Evolutionary conservation across 257 asterid genomes (phyloP), one percentile per base, ranked within the genome.

Genomic region (Linaria vulgaris): DNA sequence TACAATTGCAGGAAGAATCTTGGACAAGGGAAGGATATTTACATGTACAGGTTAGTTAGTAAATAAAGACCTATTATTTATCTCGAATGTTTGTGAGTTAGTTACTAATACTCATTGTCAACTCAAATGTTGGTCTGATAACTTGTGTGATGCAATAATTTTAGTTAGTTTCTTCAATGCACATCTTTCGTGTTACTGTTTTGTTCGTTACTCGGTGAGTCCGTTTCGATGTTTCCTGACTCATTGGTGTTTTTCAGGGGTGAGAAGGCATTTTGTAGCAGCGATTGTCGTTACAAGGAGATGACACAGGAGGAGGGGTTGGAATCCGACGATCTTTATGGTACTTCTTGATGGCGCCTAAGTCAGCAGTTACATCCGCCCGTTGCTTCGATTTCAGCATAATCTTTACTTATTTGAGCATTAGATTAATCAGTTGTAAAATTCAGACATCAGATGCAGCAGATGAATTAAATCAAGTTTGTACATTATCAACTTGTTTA

Each of bases 231-330:
- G 49, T 10, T 23, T 20, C 24, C 8, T 72, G 11, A 17, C 22
- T 30, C 45, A 24, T 11, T 60, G 22, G 60, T 66, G n/a, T 56
- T 67, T 60, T 79, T 27, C 34, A 86, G 95, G 72, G 95, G 88
- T 19, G 95, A 87, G 74, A 84, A 82, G 71, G 92, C 90, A 17
- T 87, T 87, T 61, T 87, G 92, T 78, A 87, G 92, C 77, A 84
- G 74, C 61, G 92, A 87, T 0, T 84, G 92, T 78, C 80, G 95
- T 45, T 70, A 60, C 77, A 79, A 75, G 57, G 88, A 84, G 68
- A 87, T 87, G 79, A 75, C 74, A 82, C 16, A 69, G 63, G 95
- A 87, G 69, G 80, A 53, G 22, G 78, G 57, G 56, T 63, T 72
- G 60, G 78, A 78, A 22, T 56, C 46, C 19, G 78, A 80, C 56